Base-by-base conservation (phyloP, 2,329 filamentous ascomycete species). In the Tolypocladium pustulatum region DNA sequence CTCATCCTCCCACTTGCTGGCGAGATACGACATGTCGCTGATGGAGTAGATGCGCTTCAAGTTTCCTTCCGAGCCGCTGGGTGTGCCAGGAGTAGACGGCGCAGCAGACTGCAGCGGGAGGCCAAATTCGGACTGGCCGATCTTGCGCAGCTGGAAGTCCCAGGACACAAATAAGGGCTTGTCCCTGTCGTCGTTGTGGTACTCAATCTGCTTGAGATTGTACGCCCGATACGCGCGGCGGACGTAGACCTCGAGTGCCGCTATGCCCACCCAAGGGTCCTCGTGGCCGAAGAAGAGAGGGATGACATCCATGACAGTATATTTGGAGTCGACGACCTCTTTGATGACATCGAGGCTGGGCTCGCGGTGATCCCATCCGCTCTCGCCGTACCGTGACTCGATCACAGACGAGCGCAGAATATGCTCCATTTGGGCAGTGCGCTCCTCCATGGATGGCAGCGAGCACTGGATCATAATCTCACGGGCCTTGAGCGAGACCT, bases 401-500 rank as follows among this genome's bases (percentile, higher is more conserved):
- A 97, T 85, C 27, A 99, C 94, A 0, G 94, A 93, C 32, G 93
- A 96, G 60, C 92, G 90, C 58, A 99, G 81, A 64, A 99, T 99
- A 75, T 97, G 93, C 79, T 97, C 94, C 93, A 99, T 97, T 78
- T 99, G 94, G 8, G 88, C 84, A 32, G 90, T 89, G 66, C 94
- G 88, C 81, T 99, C 94, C 74, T 97, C 94, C 25, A 99, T 81
- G 3, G 94, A 99, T 22, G 94, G 94, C 72, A 99, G 83, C 57
- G 94, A 92, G 71, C 91, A 97, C 76, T 97, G 94, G 63, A 99
- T 99, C 68, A 99, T 87, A 56, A 97, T 88, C 78, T 99, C 94
- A 71, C 94, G 89, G 53, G 94, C 93, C 81, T 99, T 99, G 65
- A 99, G 83, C 0, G 93, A 91, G 49, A 99, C 93, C 85, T 97